Conservation (phyloP, 352 stramenopile genomes). For the Plasmopara viticola region DNA sequence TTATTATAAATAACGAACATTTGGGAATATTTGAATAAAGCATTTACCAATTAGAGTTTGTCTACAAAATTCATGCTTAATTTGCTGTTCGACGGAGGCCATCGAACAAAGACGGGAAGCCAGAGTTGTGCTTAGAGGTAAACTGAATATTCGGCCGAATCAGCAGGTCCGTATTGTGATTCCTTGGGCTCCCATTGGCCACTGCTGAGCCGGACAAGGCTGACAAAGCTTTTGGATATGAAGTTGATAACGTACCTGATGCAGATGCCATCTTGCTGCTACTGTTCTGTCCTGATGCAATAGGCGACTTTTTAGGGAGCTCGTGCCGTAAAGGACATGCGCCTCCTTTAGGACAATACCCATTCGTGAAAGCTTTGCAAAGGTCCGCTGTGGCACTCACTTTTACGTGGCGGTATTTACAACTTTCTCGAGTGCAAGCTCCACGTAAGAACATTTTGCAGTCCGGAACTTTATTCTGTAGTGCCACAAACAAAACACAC, state of each 20-base stretch:
- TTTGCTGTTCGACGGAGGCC: slow-evolving; percentile 21
- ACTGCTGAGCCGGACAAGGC: slow-evolving; percentile 8
- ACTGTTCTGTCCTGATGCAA: slow-evolving; percentile 4
- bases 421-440: slow-evolving; percentile 62
- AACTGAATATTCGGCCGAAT: slow-evolving; percentile 72
- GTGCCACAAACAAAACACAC: slow-evolving; percentile 6
- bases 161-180: slow-evolving; percentile 27
- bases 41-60: no score
- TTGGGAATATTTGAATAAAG: no score
- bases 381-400: slow-evolving; percentile 56
- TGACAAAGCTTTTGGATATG: neutral
- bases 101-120: slow-evolving; percentile 44
- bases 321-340: slow-evolving; percentile 61
- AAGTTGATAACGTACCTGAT: slow-evolving; percentile 34
- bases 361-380: slow-evolving; percentile 59
- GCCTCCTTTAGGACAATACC: slow-evolving; percentile 53
- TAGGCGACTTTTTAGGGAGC: slow-evolving; percentile 18
- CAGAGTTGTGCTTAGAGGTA: slow-evolving; percentile 37
- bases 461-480: slow-evolving; percentile 78
- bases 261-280: slow-evolving; percentile 7
- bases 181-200: slow-evolving; percentile 9
- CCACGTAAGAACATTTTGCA: slow-evolving; percentile 75
- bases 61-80: slow-evolving; percentile 2
- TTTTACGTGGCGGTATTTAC: slow-evolving; percentile 79
- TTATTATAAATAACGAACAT: no score